Percentiles rank a stretch among this genome's conserved stretches.
These are phyloP conservation scores for Serendipita sp. DNA, from an alignment of 768 basidiomycete species.

Conservation along the genomic window DNA sequence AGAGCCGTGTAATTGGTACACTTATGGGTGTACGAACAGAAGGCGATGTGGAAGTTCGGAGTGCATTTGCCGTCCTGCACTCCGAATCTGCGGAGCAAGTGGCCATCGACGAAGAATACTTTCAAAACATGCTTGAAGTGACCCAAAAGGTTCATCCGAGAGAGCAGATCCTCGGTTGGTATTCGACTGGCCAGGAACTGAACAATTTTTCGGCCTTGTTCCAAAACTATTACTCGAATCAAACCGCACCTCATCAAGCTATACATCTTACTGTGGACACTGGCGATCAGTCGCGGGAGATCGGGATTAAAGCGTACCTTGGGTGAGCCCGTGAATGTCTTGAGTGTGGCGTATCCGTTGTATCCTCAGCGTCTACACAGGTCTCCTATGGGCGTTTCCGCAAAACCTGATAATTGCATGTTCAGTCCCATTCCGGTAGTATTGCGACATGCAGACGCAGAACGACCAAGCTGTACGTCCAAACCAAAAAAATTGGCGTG, in stretches of 20 bases:
- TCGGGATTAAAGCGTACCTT: conserved; percentile 76
- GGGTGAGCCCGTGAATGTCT: conserved; percentile 34
- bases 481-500: not conserved
- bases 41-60: conserved; percentile 42
- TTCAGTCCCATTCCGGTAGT: conserved; percentile 87
- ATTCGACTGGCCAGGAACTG: conserved; percentile 78
- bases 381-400: conserved; percentile 74
- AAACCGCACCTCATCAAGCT: conserved; percentile 75
- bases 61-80: conserved; percentile 84
- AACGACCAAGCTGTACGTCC: conserved; percentile 69
- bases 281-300: conserved; percentile 44
- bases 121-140: conserved; percentile 82
- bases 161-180: conserved; percentile 94
- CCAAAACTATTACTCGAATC: conserved; percentile 93
- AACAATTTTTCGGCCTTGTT: conserved; percentile 94
- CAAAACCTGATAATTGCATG: conserved; percentile 88
- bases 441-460: conserved; percentile 65
- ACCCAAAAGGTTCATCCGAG: conserved; percentile 70
- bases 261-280: conserved; percentile 87
- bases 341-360: conserved; percentile 9
- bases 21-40: conserved; percentile 70
- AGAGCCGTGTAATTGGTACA: conserved; percentile 88
- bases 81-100: conserved; percentile 86
- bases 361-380: conserved; percentile 26
- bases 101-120: conserved; percentile 94